Evolutionary conservation across 306 rosid genomes (phyloP), one percentile per base, ranked within the genome.

Genomic region (Rosa rugosa): DNA sequence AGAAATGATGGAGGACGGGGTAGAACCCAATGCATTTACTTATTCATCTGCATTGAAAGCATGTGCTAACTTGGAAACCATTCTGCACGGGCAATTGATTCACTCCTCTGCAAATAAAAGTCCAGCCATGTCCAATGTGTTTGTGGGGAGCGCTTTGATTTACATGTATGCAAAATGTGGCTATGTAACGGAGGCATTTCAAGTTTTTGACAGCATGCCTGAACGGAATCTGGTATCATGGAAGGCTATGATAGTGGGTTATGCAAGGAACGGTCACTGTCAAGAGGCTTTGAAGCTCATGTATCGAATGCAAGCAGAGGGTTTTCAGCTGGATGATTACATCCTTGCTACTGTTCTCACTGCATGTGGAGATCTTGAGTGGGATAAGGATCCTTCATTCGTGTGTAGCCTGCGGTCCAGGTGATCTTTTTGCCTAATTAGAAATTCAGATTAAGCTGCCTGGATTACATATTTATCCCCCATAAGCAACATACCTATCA

Each of bases 141-240:
- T 86, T 80, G 99, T 95, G 12, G 90, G 91, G 77, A 92, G 93
- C 59, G 91, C 99, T 73, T 84, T 92, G 75, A 95, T 92, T 64
- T 80, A 71, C 42, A 92, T 92, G 99, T 95, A 95, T 59, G 85
- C 97, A 11, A 95, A 88, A 86, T 90, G 96, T 27, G 99, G 99
- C 82, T 74, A 87, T 46, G 83, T 91, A 68, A 82, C 87, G 0
- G 97, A 92, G 72, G 99, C 99, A 27, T 85, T 77, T 62, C 91
- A 74, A 85, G 95, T 95, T 69, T 92, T 95, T 42, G 89, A 92
- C 81, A 84, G 75, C 85, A 95, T 95, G 96, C 97, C 95, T 0
- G 93, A 84, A 76, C 83, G 94, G 79, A 92, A 91, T 82, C 83
- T 84, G 85, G 91, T 95, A 71, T 87, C 96, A 54, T 95, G 99